phyloP scores from a whole-genome alignment of 2,329 filamentous ascomycete genomes.

The Pseudocercospora cruenta region DNA sequence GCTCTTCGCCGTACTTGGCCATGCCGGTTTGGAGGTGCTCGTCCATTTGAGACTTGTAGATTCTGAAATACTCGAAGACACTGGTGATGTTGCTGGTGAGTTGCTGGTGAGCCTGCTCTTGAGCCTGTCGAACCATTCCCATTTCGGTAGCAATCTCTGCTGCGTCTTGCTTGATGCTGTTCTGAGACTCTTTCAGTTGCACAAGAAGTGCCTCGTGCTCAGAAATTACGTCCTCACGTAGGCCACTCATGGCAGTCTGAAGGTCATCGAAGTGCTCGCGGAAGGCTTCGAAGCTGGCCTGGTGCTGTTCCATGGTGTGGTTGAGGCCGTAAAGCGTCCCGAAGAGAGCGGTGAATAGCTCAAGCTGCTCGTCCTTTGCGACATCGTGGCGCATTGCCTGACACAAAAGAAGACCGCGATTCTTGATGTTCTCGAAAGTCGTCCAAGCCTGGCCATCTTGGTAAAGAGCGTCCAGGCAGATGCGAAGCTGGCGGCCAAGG shows the following conservation, averaged over 20 bases:
- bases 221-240: background rate
- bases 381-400: conserved; percentile 62
- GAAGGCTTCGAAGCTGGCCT: background rate
- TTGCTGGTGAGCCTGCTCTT: background rate
- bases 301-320: conserved; percentile 9
- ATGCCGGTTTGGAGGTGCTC: background rate
- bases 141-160: background rate
- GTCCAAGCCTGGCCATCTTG: conserved; percentile 58
- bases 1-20: background rate
- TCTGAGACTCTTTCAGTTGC: background rate
- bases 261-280: background rate
- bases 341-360: conserved; percentile 24
- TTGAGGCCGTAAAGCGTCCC: conserved; percentile 6
- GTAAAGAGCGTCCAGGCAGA: conserved; percentile 59
- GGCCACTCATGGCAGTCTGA: background rate
- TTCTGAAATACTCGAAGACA: background rate
- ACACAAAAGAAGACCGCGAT: conserved; percentile 65
- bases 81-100: background rate
- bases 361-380: conserved; percentile 52
- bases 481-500: conserved; percentile 45
- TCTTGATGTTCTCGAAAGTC: conserved; percentile 65
- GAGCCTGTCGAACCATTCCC: background rate
- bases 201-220: background rate
- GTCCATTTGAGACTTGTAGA: background rate
- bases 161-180: background rate